Conservation (phyloP, 192 early-diverging fungal species). For the Globomyces pollinis-pini region DNA sequence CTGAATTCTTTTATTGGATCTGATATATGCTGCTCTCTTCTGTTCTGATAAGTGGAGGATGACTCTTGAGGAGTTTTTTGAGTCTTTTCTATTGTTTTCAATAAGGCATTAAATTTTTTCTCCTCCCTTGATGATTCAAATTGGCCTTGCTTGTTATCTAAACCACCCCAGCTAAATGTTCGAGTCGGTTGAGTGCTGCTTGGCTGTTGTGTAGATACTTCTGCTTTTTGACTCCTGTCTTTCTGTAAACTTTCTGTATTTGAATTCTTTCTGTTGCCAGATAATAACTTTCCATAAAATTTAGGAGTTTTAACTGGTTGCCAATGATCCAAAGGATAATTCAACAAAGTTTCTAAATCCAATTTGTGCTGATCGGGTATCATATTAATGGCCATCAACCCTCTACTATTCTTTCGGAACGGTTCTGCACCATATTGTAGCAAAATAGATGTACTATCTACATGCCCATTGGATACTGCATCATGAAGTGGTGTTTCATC, state of each 20-base stretch:
- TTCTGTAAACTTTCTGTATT: not conserved
- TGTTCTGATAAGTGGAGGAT: no score
- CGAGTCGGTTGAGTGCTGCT: not conserved
- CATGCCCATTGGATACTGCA: constrained; percentile 23
- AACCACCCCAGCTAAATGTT: constrained; percentile 33
- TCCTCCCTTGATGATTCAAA: constrained; percentile 35
- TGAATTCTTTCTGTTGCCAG: not conserved
- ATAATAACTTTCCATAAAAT: constrained; percentile 13
- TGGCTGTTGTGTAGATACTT: not conserved
- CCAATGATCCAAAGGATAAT: not conserved
- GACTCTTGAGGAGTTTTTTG: not conserved
- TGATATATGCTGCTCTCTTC: no score
- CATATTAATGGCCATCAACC: constrained; percentile 19
- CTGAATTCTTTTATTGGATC: no score
- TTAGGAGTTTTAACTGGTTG: constrained; percentile 2
- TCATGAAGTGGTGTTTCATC: constrained; percentile 38
- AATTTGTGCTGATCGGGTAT: not conserved
- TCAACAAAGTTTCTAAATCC: constrained; percentile 9
- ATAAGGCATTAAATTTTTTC: constrained; percentile 27
- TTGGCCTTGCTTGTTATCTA: constrained; percentile 22
- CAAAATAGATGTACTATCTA: constrained; percentile 19
- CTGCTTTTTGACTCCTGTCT: not conserved
- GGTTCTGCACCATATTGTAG: constrained; percentile 40
- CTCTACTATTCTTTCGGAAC: constrained; percentile 9
- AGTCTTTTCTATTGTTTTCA: constrained; percentile 15